A percentile compares a stretch with the other conserved stretches of the same genome.
These are phyloP conservation scores for Fibroporia radiculosa DNA, from an alignment of 768 basidiomycete species.

Conservation along the genomic window DNA sequence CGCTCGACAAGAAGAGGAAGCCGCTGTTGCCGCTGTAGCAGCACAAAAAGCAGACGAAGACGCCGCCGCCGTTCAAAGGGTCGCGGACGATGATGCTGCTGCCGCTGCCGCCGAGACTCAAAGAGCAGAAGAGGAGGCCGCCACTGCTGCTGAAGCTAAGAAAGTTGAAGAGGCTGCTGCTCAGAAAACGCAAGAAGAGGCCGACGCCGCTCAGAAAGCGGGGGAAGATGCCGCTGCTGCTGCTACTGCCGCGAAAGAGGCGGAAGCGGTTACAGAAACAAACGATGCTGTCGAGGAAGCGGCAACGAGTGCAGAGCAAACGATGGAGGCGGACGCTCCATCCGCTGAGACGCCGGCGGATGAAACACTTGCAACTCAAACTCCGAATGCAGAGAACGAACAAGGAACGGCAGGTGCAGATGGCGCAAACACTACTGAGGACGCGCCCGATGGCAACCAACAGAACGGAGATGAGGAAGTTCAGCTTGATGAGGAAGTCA, in stretches of 20 bases:
- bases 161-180: conserved; percentile 3
- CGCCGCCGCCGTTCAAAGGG: conserved; percentile 8
- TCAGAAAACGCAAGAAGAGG: conserved; percentile 4
- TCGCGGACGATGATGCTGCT: conserved; percentile 6
- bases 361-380: not conserved
- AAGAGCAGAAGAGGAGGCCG: conserved; percentile 7
- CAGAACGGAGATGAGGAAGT: too few species aligned
- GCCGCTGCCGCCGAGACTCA: conserved; percentile 11
- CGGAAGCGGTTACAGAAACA: not conserved
- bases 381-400: not conserved
- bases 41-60: conserved; percentile 20
- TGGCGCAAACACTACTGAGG: not conserved
- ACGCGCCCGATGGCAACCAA: not conserved
- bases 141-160: conserved; percentile 3
- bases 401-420: conserved; percentile 4
- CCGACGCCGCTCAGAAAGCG: conserved; percentile 5
- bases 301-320: too few species aligned
- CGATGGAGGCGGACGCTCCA: not conserved
- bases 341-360: not conserved
- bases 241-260: conserved; percentile 1
- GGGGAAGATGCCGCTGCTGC: conserved; percentile 6
- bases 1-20: conserved; percentile 17
- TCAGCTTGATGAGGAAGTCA: conserved; percentile 8
- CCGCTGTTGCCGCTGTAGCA: conserved; percentile 11
- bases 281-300: conserved; percentile 7